Evolutionary conservation across 441 rosid species (phyloP).

Genomic region (Rhodomyrtus psidioides): DNA sequence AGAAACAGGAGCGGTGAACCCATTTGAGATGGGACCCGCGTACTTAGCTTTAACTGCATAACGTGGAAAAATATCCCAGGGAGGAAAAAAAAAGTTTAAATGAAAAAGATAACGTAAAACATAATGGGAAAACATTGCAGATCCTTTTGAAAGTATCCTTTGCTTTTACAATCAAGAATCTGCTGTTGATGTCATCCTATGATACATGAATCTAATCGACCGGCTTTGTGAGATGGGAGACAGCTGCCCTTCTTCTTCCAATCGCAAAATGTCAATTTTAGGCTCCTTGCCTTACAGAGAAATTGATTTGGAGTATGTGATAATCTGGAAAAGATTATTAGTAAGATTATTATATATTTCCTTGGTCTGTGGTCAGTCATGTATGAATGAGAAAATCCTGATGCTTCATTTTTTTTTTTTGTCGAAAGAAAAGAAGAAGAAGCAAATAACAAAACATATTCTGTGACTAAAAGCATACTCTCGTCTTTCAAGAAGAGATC

Average conservation of each 20-base stretch:
- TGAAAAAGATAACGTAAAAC: background rate
- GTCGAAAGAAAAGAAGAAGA: no score
- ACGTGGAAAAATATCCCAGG: background rate
- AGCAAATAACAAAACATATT: no score
- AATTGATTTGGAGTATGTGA: background rate
- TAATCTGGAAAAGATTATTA: background rate
- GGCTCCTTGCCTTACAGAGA: background rate
- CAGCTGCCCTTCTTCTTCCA: background rate
- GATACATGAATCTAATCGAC: background rate
- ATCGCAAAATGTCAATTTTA: background rate
- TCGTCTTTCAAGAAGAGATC: no score
- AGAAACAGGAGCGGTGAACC: background rate
- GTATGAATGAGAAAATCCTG: background rate
- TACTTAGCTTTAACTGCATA: background rate
- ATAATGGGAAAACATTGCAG: background rate
- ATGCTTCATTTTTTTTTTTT: background rate
- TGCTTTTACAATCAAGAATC: background rate
- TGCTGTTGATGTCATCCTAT: background rate
- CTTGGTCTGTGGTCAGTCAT: background rate
- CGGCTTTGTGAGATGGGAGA: background rate
- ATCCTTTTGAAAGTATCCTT: background rate
- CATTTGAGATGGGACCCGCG: background rate
- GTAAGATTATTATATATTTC: background rate
- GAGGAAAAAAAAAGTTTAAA: background rate
- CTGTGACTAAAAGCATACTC: no score